These are phyloP conservation scores for Stachybotrys chartarum DNA, from an alignment of 2,329 filamentous ascomycete genomes.

Conservation along the genomic window DNA sequence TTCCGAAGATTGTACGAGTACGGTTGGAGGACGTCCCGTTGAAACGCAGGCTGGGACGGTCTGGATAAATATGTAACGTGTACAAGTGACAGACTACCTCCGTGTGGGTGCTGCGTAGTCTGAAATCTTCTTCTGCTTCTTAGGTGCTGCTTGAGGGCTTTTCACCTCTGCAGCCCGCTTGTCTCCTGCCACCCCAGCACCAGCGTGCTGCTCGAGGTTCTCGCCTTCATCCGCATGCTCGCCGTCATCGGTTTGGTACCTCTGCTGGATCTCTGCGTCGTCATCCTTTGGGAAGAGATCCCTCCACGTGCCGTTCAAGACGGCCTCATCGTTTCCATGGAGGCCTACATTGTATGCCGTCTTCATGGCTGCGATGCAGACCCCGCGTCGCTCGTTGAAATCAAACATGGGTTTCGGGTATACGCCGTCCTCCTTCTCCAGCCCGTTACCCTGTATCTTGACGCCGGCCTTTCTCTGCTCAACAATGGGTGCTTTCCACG, in stretches of 20 bases:
- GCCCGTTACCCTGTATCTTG: constrained; percentile 47
- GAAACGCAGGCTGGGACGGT: not conserved
- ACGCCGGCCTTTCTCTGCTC: constrained; percentile 66
- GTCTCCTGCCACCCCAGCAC: constrained; percentile 3
- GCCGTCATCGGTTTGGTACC: constrained; percentile 21
- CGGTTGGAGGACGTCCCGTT: not conserved
- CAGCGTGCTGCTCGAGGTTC: constrained; percentile 7
- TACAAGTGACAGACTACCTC: not conserved
- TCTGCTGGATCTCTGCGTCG: constrained; percentile 32
- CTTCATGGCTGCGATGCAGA: constrained; percentile 64
- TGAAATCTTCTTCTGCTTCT: constrained; percentile 14
- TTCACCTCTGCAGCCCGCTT: constrained; percentile 15
- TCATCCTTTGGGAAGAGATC: constrained; percentile 32
- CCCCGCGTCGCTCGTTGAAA: constrained; percentile 53
- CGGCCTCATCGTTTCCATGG: constrained; percentile 54
- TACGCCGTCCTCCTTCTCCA: constrained; percentile 29
- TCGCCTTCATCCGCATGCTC: constrained; percentile 21
- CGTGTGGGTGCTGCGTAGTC: not conserved
- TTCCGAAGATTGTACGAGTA: not conserved
- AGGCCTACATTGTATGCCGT: constrained; percentile 59
- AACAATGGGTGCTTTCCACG: constrained; percentile 62
- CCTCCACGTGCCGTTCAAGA: constrained; percentile 53
- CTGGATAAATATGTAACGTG: not conserved
- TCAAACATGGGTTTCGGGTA: constrained; percentile 78
- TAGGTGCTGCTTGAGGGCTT: constrained; percentile 4